Conservation (phyloP, 768 basidiomycete species). For the Clitopilus passeckerianus region DNA sequence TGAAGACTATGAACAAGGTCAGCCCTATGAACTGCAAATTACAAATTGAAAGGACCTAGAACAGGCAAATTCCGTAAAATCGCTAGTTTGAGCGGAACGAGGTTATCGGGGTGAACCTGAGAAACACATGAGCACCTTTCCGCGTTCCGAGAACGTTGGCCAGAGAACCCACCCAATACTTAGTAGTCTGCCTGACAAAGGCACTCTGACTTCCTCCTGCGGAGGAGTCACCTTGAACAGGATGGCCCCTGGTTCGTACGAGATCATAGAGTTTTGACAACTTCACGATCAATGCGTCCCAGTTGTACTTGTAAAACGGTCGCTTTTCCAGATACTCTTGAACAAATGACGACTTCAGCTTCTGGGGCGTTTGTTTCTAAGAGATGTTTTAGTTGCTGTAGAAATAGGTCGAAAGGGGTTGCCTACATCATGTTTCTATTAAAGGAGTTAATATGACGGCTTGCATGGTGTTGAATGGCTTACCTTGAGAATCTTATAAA, state of each 20-base stretch:
- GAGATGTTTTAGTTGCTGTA: slow-evolving; percentile 2
- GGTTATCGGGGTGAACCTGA: slow-evolving; percentile 87
- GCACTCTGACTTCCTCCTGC: slow-evolving; percentile 96
- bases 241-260: slow-evolving; percentile 92
- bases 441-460: neutral
- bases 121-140: neutral
- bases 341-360: slow-evolving; percentile 83
- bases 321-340: slow-evolving; percentile 90
- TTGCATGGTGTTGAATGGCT: slow-evolving; percentile 5
- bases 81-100: slow-evolving; percentile 89
- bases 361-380: slow-evolving; percentile 88
- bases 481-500: slow-evolving; percentile 97
- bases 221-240: slow-evolving; percentile 87
- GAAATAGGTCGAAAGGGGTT: neutral
- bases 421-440: slow-evolving; percentile 86
- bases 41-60: slow-evolving; percentile 51
- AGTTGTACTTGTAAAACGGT: slow-evolving; percentile 95
- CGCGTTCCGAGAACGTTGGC: neutral
- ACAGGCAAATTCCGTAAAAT: slow-evolving; percentile 92
- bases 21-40: neutral
- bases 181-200: slow-evolving; percentile 97
- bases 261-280: slow-evolving; percentile 93
- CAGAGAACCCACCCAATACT: slow-evolving; percentile 78
- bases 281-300: slow-evolving; percentile 95
- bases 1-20: slow-evolving; percentile 60